Base-by-base conservation (phyloP, 164 flowering plant species). In the Umbilicus rupestris region DNA sequence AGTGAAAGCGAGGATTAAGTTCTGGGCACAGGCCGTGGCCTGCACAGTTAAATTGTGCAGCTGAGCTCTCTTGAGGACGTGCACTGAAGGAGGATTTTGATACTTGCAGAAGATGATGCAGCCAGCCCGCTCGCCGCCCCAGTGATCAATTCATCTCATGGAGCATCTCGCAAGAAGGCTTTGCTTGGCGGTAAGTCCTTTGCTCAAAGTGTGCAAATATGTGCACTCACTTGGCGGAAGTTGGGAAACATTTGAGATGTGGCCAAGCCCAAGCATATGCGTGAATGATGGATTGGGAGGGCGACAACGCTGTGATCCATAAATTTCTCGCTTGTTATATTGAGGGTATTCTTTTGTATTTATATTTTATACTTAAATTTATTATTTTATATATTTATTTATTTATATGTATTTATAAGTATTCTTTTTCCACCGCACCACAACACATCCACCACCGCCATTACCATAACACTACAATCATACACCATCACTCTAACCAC, bases 1-100 rank as follows among this genome's bases (percentile, higher is more conserved):
- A 42, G 96, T 89, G 1, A 89, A 89, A 75, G 90, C 90, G 17
- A 87, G 96, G 75, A 83, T 89, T 52, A 89, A 89, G 72, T 83
- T 47, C 59, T 89, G 96, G 96, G 96, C 96, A 12, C 92, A 89
- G 69, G 85, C 96, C 0, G 92, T 89, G 72, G 96, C 96, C 17
- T 89, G 92, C 63, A 89, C 96, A 14, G 87, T 89, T 33, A 78
- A 67, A 66, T 73, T 89, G 66, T 87, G 96, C 84, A 82, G 85
- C 84, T 88, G 69, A 69, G 24, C 33, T 11, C 20, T 20, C 15
- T 52, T 3, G 10, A 5, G 30, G 19, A 19, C 9, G 20, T 22
- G 58, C 58, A 24, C 10, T 52, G 58, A 52, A 52, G 58, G 58
- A 52, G 17, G 6, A 29, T 7, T 52, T 52, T 4, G n/a, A 6